A percentile compares a stretch with the other conserved stretches of the same genome.
Conservation (phyloP, 768 basidiomycete genomes). For the Boletus rubescentipes region DNA sequence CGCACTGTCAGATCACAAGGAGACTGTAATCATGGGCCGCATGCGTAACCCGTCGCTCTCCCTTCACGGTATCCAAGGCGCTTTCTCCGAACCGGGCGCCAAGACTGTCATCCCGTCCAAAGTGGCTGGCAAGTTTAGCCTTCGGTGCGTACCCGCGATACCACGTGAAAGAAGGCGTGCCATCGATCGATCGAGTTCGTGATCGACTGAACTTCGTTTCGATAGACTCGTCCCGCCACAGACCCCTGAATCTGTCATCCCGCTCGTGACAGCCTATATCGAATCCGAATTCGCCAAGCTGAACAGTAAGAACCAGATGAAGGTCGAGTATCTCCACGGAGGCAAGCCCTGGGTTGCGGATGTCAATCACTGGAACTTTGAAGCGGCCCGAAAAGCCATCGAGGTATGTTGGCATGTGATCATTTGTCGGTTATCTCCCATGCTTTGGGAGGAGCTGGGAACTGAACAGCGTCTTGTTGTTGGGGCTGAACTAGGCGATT, state of each 20-base stretch:
- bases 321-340: conserved; percentile 69
- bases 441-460: background rate
- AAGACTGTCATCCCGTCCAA: conserved; percentile 96
- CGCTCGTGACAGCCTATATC: conserved; percentile 69
- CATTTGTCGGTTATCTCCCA: background rate
- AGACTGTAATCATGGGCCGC: conserved; percentile 81
- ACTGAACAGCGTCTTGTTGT: background rate
- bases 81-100: conserved; percentile 72
- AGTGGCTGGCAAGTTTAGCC: conserved; percentile 89
- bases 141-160: conserved; percentile 55
- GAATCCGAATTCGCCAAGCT: conserved; percentile 81
- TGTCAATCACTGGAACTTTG: conserved; percentile 88
- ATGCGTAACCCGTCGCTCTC: conserved; percentile 91
- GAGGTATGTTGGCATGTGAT: conserved; percentile 42
- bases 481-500: conserved; percentile 32
- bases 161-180: background rate
- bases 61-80: conserved; percentile 94
- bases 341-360: conserved; percentile 91
- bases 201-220: background rate
- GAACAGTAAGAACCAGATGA: conserved; percentile 78
- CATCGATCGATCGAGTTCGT: background rate
- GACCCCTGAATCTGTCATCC: conserved; percentile 70
- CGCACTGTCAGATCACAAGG: conserved; percentile 75
- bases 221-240: conserved; percentile 80
- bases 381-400: conserved; percentile 86